Conservation (phyloP, 2,329 filamentous ascomycete genomes). For the Cladobotryum protrusum region DNA sequence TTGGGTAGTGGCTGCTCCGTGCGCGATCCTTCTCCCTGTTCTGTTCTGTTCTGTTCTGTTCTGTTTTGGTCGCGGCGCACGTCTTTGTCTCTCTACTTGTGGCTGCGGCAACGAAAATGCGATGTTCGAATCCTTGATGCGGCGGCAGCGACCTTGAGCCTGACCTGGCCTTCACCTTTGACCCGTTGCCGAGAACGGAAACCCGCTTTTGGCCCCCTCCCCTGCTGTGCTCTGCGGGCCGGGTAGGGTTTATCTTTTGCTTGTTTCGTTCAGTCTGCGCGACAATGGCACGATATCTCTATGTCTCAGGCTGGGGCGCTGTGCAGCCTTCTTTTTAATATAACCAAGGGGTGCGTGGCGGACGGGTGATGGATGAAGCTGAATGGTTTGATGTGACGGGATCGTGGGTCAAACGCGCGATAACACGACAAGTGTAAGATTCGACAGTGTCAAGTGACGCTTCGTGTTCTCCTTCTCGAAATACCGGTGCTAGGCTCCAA, state of each 20-base stretch:
- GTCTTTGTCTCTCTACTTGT: background rate
- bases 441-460: background rate
- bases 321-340: conserved; percentile 6
- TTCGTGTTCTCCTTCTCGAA: background rate
- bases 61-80: too few species aligned
- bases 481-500: background rate
- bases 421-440: too few species aligned
- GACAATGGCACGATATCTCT: conserved; percentile 10
- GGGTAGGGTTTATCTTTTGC: background rate
- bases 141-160: too few species aligned
- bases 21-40: background rate
- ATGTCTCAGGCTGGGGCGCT: conserved; percentile 9
- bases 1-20: background rate
- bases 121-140: too few species aligned
- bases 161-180: too few species aligned
- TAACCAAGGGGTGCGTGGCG: conserved; percentile 5
- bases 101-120: background rate
- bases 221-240: conserved; percentile 9
- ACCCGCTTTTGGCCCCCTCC: background rate
- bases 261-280: background rate
- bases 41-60: too few species aligned
- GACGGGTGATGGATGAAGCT: background rate
- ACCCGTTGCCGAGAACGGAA: too few species aligned
- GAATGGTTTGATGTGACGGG: background rate
- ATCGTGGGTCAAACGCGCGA: too few species aligned